A percentile compares a stretch with the other conserved stretches of the same genome.
These are phyloP conservation scores for Zychaea mexicana DNA, from an alignment of 371 early-diverging fungal species.

Conservation along the genomic window DNA sequence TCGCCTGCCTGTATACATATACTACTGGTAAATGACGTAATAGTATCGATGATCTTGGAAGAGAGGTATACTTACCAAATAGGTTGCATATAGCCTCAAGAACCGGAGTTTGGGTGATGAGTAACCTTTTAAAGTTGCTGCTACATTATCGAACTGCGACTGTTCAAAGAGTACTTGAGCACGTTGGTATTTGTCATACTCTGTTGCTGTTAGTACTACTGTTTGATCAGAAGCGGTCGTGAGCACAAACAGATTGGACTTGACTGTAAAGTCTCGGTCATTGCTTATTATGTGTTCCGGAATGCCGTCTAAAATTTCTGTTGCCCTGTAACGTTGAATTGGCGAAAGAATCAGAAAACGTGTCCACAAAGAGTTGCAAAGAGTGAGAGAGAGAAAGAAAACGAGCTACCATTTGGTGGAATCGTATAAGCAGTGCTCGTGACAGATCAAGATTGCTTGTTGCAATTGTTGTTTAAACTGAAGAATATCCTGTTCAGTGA, in stretches of 20 bases:
- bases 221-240: slow-evolving; percentile 17
- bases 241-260: not conserved
- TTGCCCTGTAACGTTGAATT: no score
- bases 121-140: slow-evolving; percentile 50
- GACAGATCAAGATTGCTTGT: slow-evolving; percentile 64
- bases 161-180: slow-evolving; percentile 76
- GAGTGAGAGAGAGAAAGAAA: no score
- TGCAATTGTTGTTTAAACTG: slow-evolving; percentile 35
- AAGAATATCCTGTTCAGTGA: not conserved
- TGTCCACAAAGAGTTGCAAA: not conserved
- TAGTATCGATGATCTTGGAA: not conserved
- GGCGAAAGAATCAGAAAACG: no score
- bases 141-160: slow-evolving; percentile 70
- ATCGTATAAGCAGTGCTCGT: slow-evolving; percentile 66
- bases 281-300: slow-evolving; percentile 17
- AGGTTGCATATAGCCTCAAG: slow-evolving; percentile 70
- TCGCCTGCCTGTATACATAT: slow-evolving; percentile 54
- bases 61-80: slow-evolving; percentile 44
- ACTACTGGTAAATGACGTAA: not conserved
- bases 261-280: slow-evolving; percentile 10
- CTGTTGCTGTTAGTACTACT: slow-evolving; percentile 31
- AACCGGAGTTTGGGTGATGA: slow-evolving; percentile 57
- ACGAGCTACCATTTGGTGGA: slow-evolving; percentile 70
- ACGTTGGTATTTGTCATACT: slow-evolving; percentile 59
- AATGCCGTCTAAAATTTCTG: slow-evolving; percentile 69